A percentile compares a stretch with the other conserved stretches of the same genome.
Conservation (phyloP, 208 protist species). For the Trypanosoma scelopori region DNA sequence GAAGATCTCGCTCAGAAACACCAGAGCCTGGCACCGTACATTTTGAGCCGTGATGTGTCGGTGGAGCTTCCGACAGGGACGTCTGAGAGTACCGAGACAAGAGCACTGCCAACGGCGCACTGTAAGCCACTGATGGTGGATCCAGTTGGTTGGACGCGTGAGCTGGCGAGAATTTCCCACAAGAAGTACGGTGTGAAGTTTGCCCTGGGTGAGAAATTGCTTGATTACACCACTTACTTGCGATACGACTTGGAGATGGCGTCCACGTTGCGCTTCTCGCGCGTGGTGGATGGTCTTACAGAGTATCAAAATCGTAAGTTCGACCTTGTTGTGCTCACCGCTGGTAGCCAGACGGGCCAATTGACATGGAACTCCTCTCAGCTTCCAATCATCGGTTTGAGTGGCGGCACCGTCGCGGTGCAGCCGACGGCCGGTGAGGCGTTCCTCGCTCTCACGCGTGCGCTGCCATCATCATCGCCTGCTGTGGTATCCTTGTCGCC, state of each 20-base stretch:
- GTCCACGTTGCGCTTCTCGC: constrained; percentile 53
- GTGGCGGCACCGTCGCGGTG: constrained; percentile 36
- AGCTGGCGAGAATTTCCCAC: constrained; percentile 51
- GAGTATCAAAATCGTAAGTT: constrained; percentile 33
- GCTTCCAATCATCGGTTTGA: constrained; percentile 69
- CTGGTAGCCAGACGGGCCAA: constrained; percentile 51
- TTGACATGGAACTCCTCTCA: constrained; percentile 58
- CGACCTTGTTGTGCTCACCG: constrained; percentile 80
- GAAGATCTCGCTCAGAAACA: constrained; percentile 49
- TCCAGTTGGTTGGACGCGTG: constrained; percentile 70
- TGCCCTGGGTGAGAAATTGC: constrained; percentile 47
- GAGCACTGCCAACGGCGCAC: constrained; percentile 46
- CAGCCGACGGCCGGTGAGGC: background rate
- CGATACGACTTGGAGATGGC: constrained; percentile 64
- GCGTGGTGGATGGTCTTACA: constrained; percentile 20
- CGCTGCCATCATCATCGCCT: background rate
- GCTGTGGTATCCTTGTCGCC: constrained; percentile 22
- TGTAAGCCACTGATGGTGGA: constrained; percentile 60
- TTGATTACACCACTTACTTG: constrained; percentile 53
- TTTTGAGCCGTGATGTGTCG: constrained; percentile 33
- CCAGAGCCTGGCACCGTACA: constrained; percentile 51
- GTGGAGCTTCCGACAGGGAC: constrained; percentile 9
- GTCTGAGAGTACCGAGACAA: background rate
- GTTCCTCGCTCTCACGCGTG: background rate
- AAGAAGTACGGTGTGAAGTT: constrained; percentile 63